Evolutionary conservation across 139 green algal species (phyloP), one percentile per base, ranked within the genome.

Genomic region (Tetradesmus obliquus): DNA sequence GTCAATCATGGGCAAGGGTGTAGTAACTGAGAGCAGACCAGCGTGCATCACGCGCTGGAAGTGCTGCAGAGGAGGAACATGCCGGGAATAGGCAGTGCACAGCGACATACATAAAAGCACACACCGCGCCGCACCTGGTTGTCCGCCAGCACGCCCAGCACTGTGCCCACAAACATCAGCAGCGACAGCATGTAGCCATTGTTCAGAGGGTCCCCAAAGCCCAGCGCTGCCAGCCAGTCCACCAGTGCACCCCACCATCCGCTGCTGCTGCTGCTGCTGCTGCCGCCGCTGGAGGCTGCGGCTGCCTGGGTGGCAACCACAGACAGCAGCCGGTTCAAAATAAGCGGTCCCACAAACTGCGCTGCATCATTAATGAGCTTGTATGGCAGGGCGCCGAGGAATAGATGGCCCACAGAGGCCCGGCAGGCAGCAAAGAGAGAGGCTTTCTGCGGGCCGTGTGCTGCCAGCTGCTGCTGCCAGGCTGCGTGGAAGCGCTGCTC

Each of bases 281-380:
- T 62, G 66, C 53, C 53, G 10, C 53, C 32, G 51, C 55, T 86
- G n/a, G 5, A 45, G 9, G 79, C 17, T 17, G 72, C 53, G 12
- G 57, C 72, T 10, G 51, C 79, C 79, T 57, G 85, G 20, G 24
- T 79, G 3, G 82, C 86, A 2, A 96, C 86, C 51, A 95, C 92
- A 1, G 87, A 86, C 51, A 97, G 93, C 85, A 97, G 94, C 17
- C 94, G 88, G 89, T 97, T 96, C 72, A 97, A 83, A 79, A 96
- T 96, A 4, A 95, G 62, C 0, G 96, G 96, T 7, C 93, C 95
- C 1, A 95, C 92, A 72, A 97, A 97, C 86, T 97, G 94, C 3
- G 88, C 93, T 3, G 86, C 81, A 60, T 95, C 94, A 58, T 92
- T 93, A 2, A 92, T 2, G 0, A 94, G 55, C 88, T 97, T 97